Base-by-base conservation (phyloP, 768 basidiomycete genomes). In the Mycena sanguinolenta region DNA sequence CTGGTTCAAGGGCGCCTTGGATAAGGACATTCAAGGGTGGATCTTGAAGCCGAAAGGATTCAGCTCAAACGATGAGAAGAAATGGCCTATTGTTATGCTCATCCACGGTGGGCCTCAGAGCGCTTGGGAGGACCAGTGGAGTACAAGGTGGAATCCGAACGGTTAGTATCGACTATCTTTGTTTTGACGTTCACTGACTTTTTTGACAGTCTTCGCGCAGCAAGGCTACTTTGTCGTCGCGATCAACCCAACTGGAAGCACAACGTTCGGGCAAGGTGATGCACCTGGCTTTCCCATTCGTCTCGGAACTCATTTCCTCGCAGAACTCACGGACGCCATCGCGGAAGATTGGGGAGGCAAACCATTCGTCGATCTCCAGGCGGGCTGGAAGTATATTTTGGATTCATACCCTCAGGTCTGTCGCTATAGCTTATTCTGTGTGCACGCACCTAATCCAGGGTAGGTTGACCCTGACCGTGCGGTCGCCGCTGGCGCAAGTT, bases 221-320 rank as follows among this genome's bases (percentile, higher is more conserved):
- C 93, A 95, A 77, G 96, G 97, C 0, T 99, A 98, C 80, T 91
- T 97, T 74, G 88, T 90, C 14, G 86, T 98, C 46, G 86, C 92
- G 34, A 91, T 98, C 75, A 98, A 99, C 78, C 97, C 97, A 3
- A 97, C 96, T 0, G 97, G 97, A 12, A 94, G 92, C 32, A 98
- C 97, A 4, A 92, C 94, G 0, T 98, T 96, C 74, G 96, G 96
- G 4, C 96, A 97, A 87, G 85, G 94, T 91, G 21, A 13, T 16
- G 6, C n/a, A 25, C n/a, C 21, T 3, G 13, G 23, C 25, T 10
- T 7, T 42, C 23, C 0, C 4, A 46, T 54, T 10, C 27, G 52
- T 53, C 3, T 9, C 65, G 16, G 49, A 36, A 19, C 54, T 21
- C n/a, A 25, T 12, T 32, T 50, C 54, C 19, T 19, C 16, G 34